phyloP scores from a whole-genome alignment of 768 basidiomycete genomes.

The Mycena latifolia region DNA sequence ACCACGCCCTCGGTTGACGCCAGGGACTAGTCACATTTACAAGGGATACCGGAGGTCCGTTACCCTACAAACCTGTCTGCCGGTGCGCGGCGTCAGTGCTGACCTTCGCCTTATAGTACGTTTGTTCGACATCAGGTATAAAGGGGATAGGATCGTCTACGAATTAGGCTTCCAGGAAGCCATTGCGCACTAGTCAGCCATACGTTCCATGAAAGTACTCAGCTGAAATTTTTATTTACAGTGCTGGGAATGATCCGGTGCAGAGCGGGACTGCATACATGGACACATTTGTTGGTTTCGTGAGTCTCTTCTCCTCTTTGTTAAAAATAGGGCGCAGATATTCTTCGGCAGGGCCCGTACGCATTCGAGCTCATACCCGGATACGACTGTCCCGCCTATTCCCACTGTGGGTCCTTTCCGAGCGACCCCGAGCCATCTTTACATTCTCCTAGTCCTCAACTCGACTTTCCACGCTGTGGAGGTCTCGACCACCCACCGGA shows the following conservation, averaged over 20 bases:
- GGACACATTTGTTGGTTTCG: constrained; percentile 45
- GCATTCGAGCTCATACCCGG: constrained; percentile 65
- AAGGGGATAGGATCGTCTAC: constrained; percentile 64
- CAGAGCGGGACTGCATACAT: constrained; percentile 66
- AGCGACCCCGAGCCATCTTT: too few species aligned
- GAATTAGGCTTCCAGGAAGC: constrained; percentile 50
- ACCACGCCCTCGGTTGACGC: constrained; percentile 19
- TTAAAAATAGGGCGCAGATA: constrained; percentile 27
- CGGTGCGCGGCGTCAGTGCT: too few species aligned
- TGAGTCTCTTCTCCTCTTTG: constrained; percentile 25
- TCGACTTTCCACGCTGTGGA: constrained; percentile 58
- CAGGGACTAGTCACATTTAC: constrained; percentile 60
- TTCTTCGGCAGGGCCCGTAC: constrained; percentile 58
- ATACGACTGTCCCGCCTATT: constrained; percentile 67
- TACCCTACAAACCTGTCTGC: too few species aligned
- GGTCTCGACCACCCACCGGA: constrained; percentile 54
- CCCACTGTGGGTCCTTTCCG: constrained; percentile 46
- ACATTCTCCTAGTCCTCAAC: constrained; percentile 48
- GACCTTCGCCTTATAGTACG: constrained; percentile 19
- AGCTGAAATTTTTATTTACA: not conserved
- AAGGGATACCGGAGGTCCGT: constrained; percentile 59
- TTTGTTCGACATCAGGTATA: constrained; percentile 45
- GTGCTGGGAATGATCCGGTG: constrained; percentile 64
- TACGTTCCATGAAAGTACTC: too few species aligned
- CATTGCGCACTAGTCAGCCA: constrained; percentile 29